Evolutionary conservation across 805 yeast species (phyloP).

Genomic region (Grigorovia transvaalensis): DNA sequence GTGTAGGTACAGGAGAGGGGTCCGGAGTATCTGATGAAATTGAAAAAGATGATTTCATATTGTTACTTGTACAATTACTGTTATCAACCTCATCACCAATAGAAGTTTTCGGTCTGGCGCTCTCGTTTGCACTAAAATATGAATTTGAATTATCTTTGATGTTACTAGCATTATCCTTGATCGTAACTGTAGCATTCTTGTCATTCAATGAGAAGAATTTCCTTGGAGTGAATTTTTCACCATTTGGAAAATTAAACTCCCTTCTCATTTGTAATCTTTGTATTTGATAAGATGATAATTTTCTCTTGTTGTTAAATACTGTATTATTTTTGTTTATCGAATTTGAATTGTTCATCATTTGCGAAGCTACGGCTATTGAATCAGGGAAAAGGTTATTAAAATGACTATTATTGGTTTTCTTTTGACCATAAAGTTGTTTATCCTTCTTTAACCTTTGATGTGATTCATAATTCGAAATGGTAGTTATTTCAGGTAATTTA

Average conservation of each 20-base stretch:
- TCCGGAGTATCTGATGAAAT: not conserved
- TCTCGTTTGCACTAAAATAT: too few species aligned
- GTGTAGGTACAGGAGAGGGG: not conserved
- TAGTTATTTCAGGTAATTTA: not conserved
- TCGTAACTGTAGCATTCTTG: not conserved
- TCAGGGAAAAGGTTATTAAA: not conserved
- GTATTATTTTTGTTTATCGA: not conserved
- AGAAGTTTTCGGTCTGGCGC: too few species aligned
- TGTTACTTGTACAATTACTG: not conserved
- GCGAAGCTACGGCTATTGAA: not conserved
- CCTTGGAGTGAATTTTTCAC: constrained; percentile 27
- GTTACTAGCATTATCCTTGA: not conserved
- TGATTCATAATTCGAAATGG: not conserved
- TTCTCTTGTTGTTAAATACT: not conserved
- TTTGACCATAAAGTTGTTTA: not conserved
- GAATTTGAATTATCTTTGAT: not conserved
- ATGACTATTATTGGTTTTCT: not conserved
- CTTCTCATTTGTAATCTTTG: constrained; percentile 23
- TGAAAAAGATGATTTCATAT: not conserved
- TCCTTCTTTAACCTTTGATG: not conserved
- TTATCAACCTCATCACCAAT: not conserved
- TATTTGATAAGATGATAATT: constrained; percentile 22
- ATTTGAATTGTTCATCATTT: not conserved
- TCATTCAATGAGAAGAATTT: not conserved
- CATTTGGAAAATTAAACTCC: constrained; percentile 27